Evolutionary conservation across 2,329 filamentous ascomycete species (phyloP).

Genomic region (Pseudopyricularia cyperi): DNA sequence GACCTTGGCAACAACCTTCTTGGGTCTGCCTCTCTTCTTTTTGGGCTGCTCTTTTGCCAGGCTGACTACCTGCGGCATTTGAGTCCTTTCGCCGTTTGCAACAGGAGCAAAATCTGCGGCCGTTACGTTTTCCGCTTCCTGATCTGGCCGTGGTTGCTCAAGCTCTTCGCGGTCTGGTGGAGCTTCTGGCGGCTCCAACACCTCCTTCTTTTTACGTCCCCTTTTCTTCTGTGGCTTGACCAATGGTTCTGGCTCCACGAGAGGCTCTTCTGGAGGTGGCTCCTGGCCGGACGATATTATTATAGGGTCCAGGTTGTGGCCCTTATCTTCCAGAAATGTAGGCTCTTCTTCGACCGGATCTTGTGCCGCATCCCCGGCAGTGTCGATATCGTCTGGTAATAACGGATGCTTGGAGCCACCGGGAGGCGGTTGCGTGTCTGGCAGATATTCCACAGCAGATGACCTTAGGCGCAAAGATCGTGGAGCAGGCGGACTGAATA

Average conservation of each 20-base stretch:
- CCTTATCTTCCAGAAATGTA: background rate
- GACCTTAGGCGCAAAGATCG: constrained; percentile 7
- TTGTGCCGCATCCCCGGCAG: background rate
- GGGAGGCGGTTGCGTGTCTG: background rate
- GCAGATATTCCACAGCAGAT: background rate
- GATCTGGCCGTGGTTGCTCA: background rate
- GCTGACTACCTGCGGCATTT: background rate
- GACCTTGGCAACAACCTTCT: constrained; percentile 18
- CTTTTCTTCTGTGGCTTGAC: constrained; percentile 13
- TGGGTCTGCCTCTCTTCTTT: constrained; percentile 24
- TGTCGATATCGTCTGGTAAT: background rate
- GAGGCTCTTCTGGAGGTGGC: background rate
- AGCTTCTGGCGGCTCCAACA: background rate
- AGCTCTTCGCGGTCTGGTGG: background rate
- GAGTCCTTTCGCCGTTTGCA: background rate
- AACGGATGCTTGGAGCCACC: background rate
- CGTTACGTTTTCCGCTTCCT: background rate
- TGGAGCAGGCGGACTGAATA: constrained; percentile 2
- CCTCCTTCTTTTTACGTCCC: constrained; percentile 15
- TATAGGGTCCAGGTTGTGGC: background rate
- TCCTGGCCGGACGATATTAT: constrained; percentile 4
- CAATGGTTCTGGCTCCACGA: constrained; percentile 1
- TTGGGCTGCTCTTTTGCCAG: background rate
- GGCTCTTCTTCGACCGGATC: background rate
- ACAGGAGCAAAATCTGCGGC: background rate